phyloP scores from a whole-genome alignment of 1,284 basidiomycete species.

The Phylloboletellus chloephorus region DNA sequence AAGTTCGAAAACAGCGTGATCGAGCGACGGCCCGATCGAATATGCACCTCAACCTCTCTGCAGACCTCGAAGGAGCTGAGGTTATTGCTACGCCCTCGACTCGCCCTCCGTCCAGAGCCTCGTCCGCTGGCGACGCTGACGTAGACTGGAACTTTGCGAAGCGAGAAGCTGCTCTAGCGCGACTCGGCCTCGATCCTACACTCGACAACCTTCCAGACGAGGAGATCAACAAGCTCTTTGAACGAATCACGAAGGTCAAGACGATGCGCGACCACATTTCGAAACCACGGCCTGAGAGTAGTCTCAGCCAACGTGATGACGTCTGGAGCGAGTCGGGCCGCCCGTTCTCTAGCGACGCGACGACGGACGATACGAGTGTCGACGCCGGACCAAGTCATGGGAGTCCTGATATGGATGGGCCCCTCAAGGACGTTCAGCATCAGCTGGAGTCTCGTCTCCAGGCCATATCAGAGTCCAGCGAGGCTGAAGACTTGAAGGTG shows the following conservation, averaged over 20 bases:
- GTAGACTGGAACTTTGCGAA: slow-evolving; percentile 94
- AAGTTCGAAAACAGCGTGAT: slow-evolving; percentile 86
- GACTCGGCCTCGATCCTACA: slow-evolving; percentile 78
- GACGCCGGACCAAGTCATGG: slow-evolving; percentile 61
- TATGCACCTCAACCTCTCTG: slow-evolving; percentile 58
- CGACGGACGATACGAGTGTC: slow-evolving; percentile 82
- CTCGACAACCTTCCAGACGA: slow-evolving; percentile 89
- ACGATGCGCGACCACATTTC: slow-evolving; percentile 75
- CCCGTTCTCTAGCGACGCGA: slow-evolving; percentile 64
- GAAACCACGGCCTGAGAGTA: slow-evolving; percentile 75
- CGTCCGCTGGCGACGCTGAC: slow-evolving; percentile 63
- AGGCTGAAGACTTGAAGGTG: slow-evolving; percentile 77
- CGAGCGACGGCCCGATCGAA: slow-evolving; percentile 67
- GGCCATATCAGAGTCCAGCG: slow-evolving; percentile 67
- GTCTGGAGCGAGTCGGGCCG: slow-evolving; percentile 79
- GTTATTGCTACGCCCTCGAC: slow-evolving; percentile 40
- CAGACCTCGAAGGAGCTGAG: slow-evolving; percentile 53
- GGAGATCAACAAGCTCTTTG: slow-evolving; percentile 89
- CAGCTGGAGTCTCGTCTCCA: slow-evolving; percentile 69
- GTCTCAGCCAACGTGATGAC: slow-evolving; percentile 78
- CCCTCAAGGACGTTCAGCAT: slow-evolving; percentile 63
- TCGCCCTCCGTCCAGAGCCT: slow-evolving; percentile 71
- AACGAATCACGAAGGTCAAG: slow-evolving; percentile 89
- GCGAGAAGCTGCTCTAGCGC: slow-evolving; percentile 83
- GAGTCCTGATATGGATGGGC: slow-evolving; percentile 60